phyloP scores from a whole-genome alignment of 495 filamentous ascomycete species.

The Hyphodiscus hymeniophilus region DNA sequence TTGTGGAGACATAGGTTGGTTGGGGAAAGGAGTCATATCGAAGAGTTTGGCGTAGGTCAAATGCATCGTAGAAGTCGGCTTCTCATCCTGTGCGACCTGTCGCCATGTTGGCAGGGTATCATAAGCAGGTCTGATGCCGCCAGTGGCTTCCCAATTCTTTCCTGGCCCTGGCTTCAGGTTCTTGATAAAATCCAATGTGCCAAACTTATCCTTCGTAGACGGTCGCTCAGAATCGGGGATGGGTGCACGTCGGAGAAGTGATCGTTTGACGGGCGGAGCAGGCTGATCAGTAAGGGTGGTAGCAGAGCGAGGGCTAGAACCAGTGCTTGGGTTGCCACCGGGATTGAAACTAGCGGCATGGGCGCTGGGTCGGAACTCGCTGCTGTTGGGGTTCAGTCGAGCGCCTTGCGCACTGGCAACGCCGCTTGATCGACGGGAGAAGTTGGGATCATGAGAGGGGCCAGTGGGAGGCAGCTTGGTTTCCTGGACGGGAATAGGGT shows the following conservation, averaged over 20 bases:
- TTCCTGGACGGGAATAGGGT: slow-evolving; percentile 26
- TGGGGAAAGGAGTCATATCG: slow-evolving; percentile 48
- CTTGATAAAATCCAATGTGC: slow-evolving; percentile 60
- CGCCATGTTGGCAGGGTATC: slow-evolving; percentile 78
- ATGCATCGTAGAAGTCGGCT: slow-evolving; percentile 48
- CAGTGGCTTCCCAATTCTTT: slow-evolving; percentile 53
- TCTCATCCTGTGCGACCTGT: slow-evolving; percentile 47
- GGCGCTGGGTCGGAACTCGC: slow-evolving; percentile 78
- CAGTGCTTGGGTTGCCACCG: slow-evolving; percentile 47
- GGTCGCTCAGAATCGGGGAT: slow-evolving; percentile 41
- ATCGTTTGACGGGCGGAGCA: slow-evolving; percentile 38
- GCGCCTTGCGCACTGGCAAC: slow-evolving; percentile 39
- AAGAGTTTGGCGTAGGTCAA: slow-evolving; percentile 67
- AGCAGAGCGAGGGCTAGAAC: slow-evolving; percentile 56
- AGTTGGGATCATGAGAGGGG: slow-evolving; percentile 39
- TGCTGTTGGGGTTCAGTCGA: slow-evolving; percentile 74
- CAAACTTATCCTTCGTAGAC: slow-evolving; percentile 38
- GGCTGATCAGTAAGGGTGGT: slow-evolving; percentile 35
- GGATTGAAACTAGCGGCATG: slow-evolving; percentile 73
- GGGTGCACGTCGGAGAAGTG: slow-evolving; percentile 48
- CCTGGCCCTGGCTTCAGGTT: slow-evolving; percentile 64
- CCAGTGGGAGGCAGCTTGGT: slow-evolving; percentile 44
- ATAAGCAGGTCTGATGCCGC: slow-evolving; percentile 68
- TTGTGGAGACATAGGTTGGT: slow-evolving; percentile 55
- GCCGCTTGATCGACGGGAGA: slow-evolving; percentile 37